Conservation (phyloP, 495 filamentous ascomycete genomes). For the Trichoderma reesei region DNA sequence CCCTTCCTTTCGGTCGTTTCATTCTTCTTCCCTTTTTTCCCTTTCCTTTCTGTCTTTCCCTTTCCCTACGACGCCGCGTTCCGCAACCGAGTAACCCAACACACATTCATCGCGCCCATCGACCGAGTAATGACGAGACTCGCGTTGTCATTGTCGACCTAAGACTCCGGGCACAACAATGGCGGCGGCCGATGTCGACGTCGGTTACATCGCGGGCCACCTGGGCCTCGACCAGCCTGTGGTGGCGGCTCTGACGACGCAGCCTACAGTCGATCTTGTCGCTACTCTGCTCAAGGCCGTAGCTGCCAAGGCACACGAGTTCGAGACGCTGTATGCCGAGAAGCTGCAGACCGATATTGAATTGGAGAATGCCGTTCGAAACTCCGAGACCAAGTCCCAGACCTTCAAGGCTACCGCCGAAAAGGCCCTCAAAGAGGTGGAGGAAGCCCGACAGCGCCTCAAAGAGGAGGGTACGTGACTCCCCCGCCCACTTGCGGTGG, state of each 20-base stretch:
- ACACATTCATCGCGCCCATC: not conserved
- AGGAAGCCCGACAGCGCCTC: conserved; percentile 67
- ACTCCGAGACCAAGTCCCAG: conserved; percentile 68
- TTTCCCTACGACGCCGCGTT: not conserved
- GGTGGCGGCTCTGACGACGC: conserved; percentile 52
- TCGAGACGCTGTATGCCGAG: conserved; percentile 66
- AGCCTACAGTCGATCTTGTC: conserved; percentile 71
- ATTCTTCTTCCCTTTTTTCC: not conserved
- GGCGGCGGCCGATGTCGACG: conserved; percentile 66
- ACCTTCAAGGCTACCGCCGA: conserved; percentile 70
- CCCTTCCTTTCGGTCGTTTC: not conserved
- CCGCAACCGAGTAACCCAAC: not conserved
- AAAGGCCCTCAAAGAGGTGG: conserved; percentile 69
- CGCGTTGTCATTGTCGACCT: conserved; percentile 2
- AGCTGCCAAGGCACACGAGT: conserved; percentile 64
- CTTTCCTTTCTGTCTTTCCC: not conserved
- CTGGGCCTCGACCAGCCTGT: conserved; percentile 61
- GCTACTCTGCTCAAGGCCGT: conserved; percentile 56
- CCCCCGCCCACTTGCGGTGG: not conserved
- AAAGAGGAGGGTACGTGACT: conserved; percentile 62
- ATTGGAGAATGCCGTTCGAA: conserved; percentile 76
- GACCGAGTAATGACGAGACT: conserved; percentile 5
- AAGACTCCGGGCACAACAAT: conserved; percentile 34
- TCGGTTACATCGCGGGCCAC: conserved; percentile 65
- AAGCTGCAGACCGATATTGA: conserved; percentile 86